Evolutionary conservation across 768 basidiomycete species (phyloP).

Genomic region (Tremella yokohamensis): DNA sequence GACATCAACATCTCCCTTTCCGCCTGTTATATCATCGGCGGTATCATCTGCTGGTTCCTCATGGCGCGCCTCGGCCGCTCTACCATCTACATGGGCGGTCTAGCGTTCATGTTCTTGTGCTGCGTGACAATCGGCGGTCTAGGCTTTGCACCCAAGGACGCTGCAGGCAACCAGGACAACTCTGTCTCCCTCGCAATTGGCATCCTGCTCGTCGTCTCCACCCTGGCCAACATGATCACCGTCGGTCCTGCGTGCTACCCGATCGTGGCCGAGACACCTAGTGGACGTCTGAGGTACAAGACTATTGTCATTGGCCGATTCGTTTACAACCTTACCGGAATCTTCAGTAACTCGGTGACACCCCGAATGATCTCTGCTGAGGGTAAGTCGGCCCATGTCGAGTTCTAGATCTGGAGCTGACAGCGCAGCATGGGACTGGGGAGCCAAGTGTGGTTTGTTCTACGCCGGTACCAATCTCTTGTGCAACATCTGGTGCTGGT

Average conservation of each 20-base stretch:
- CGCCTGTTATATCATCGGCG: slow-evolving; percentile 28
- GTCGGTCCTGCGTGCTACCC: slow-evolving; percentile 31
- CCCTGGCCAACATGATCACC: slow-evolving; percentile 32
- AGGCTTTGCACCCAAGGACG: slow-evolving; percentile 4
- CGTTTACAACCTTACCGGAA: slow-evolving; percentile 31
- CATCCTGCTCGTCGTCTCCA: slow-evolving; percentile 32
- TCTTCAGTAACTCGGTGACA: slow-evolving; percentile 28
- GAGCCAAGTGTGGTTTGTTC: slow-evolving; percentile 25
- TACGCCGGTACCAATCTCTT: slow-evolving; percentile 26
- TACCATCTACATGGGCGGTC: slow-evolving; percentile 34
- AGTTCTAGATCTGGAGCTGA: not conserved
- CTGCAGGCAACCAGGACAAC: not conserved
- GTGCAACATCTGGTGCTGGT: slow-evolving; percentile 26
- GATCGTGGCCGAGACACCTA: slow-evolving; percentile 32
- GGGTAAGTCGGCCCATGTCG: slow-evolving; percentile 14
- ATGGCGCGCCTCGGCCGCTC: slow-evolving; percentile 24
- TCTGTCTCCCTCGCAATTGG: slow-evolving; percentile 25
- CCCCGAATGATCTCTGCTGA: slow-evolving; percentile 25
- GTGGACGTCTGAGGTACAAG: slow-evolving; percentile 40
- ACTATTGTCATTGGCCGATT: slow-evolving; percentile 39
- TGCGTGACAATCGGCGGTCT: slow-evolving; percentile 24
- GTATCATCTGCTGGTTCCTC: slow-evolving; percentile 31
- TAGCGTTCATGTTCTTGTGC: slow-evolving; percentile 24
- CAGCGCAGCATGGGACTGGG: slow-evolving; percentile 14
- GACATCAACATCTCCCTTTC: slow-evolving; percentile 30